Evolutionary conservation across 2,329 filamentous ascomycete species (phyloP), one percentile per base, ranked within the genome.

Genomic region (Monosporascus cannonballus): DNA sequence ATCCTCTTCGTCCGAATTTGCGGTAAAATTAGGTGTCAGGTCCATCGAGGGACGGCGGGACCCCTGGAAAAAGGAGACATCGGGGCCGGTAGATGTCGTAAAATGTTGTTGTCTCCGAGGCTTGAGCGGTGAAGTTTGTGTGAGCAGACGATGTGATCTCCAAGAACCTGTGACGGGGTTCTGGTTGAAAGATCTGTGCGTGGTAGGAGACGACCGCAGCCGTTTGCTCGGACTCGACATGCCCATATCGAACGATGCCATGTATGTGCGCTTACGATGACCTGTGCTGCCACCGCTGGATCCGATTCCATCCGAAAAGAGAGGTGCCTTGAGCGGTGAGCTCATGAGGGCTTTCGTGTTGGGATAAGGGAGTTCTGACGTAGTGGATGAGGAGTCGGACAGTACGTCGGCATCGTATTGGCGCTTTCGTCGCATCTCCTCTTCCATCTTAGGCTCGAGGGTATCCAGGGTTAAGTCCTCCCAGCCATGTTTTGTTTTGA

Each of bases 401-500:
- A 90, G 78, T 58, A 87, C 82, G 64, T 95, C 90, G 65, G 85
- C 86, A 47, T 84, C 80, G 59, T 76, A 76, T 51, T 85, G 77
- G 62, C 87, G 81, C 72, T 86, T 88, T 61, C 85, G 81, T 73
- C 87, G 83, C 67, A 92, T 78, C 72, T 93, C 83, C 67, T 91
- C 83, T 67, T 93, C 87, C 57, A 93, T 76, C 68, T 86, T 88
- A 49, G 90, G 90, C 72, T 96, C 90, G 73, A 96, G 90, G 56
- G 79, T 85, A 68, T 91, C 89, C 65, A 95, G 83, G 57, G 87
- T 89, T 68, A 96, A 81, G 71, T 94, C 89, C 72, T 96, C 88
- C 86, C 91, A 95, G 69, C 92, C 92, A 75, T 96, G 88, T 73
- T 95, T 91, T 61, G 94, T 91, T 76, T 97, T 97, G 81, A 96